Conservation (phyloP, 495 filamentous ascomycete species). For the Daldinia childiae region DNA sequence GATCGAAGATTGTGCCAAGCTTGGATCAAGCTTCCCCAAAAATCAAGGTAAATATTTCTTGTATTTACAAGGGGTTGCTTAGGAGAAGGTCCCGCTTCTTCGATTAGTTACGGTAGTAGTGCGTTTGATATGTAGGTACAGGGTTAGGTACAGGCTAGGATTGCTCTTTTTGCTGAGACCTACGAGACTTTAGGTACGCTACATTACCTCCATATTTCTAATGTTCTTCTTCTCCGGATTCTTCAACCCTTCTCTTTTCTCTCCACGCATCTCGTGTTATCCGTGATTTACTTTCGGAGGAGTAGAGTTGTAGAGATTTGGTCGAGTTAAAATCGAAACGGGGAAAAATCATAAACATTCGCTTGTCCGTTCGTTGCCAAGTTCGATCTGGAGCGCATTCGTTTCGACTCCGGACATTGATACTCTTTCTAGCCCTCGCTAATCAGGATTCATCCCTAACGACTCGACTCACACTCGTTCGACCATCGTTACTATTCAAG, state of each 20-base stretch:
- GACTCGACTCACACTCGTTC: slow-evolving; percentile 30
- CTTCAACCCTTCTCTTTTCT: slow-evolving; percentile 21
- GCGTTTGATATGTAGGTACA: slow-evolving; percentile 44
- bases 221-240: slow-evolving; percentile 23
- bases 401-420: slow-evolving; percentile 32
- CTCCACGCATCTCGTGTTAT: slow-evolving; percentile 14
- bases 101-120: slow-evolving; percentile 36
- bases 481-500: slow-evolving; percentile 21
- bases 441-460: slow-evolving; percentile 10
- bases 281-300: slow-evolving; percentile 15
- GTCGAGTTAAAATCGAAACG: slow-evolving; percentile 21
- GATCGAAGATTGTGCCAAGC: slow-evolving; percentile 3
- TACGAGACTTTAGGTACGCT: neutral
- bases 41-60: slow-evolving; percentile 37
- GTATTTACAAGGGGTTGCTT: slow-evolving; percentile 30
- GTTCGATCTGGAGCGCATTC: slow-evolving; percentile 23
- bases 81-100: slow-evolving; percentile 27
- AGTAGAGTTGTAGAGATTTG: slow-evolving; percentile 8
- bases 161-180: neutral
- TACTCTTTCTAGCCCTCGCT: slow-evolving; percentile 17
- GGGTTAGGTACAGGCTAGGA: slow-evolving; percentile 32
- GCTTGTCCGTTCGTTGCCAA: slow-evolving; percentile 32
- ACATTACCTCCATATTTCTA: slow-evolving; percentile 10
- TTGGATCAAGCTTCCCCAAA: slow-evolving; percentile 30
- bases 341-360: slow-evolving; percentile 29